Base-by-base conservation (phyloP, 345 rosid species). In the Sapria himalayana region DNA sequence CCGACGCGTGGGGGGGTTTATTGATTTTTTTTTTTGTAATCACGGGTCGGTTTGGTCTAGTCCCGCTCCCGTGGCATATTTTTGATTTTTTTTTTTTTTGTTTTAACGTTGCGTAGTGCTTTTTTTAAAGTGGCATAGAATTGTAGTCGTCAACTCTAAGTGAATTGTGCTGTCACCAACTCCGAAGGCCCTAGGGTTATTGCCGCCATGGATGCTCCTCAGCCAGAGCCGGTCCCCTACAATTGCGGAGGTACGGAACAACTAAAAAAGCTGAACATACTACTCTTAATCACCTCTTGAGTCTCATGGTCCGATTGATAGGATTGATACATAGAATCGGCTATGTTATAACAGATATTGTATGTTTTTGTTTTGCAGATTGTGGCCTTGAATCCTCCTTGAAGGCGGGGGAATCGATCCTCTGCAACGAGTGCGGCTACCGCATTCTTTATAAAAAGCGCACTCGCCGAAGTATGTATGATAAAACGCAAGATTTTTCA, bases 401-500 rank as follows among this genome's bases (percentile, higher is more conserved):
- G 66, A 78, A 78, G 80, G 46, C 76, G 1, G 94, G 80, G 3
- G 94, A 81, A 50, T 81, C 78, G 35, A 72, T 82, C n/a, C 89
- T 81, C 45, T 86, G 97, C 76, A 53, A 82, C 6, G 94, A 86
- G 60, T 81, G 97, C 37, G 97, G 94, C 21, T 78, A 78, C 50
- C 92, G 94, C 56, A 81, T 81, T 22, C 71, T 81, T 4, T 81
- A 73, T 65, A 81, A 86, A 76, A 81, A 86, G 70, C 89, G 97
- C 25, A 76, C 92, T 37, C 92, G 97, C 34, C 67, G 81, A 56
- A 75, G 96, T 85, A 48, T 22, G 57, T 39, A 15, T 4, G 12
- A 14, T 29, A n/a, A n/a, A n/a, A n/a, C n/a, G n/a, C n/a, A n/a
- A n/a, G n/a, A 21, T 3, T 9, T 49, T 39, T 21, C 10, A 7